These are phyloP conservation scores for Fragaria iinumae DNA, from an alignment of 306 rosid species.

Conservation along the genomic window DNA sequence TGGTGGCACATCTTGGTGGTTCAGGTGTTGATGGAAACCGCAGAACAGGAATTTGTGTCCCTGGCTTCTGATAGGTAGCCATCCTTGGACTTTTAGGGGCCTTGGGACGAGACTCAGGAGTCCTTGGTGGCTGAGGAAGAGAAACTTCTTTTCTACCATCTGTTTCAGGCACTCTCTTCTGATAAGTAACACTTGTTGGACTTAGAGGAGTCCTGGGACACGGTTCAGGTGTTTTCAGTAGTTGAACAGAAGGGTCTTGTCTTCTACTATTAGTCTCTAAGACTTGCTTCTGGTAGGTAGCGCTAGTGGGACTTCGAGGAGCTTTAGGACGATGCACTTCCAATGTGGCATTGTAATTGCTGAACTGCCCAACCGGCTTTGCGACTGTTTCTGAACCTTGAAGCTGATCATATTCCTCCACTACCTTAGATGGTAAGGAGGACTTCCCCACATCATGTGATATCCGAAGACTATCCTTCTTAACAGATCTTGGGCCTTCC, in stretches of 20 bases:
- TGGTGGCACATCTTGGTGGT: conserved; percentile 30
- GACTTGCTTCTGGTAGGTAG: conserved; percentile 31
- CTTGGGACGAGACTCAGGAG: conserved; percentile 24
- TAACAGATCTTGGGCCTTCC: conserved; percentile 67
- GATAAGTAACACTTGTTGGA: conserved; percentile 44
- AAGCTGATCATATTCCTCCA: conserved; percentile 26
- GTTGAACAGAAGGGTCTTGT: conserved; percentile 44
- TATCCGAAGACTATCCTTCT: conserved; percentile 44
- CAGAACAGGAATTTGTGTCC: conserved; percentile 45
- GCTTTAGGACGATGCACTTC: conserved; percentile 31
- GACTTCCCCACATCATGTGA: conserved; percentile 34
- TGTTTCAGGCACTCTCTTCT: conserved; percentile 33
- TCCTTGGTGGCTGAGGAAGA: conserved; percentile 36
- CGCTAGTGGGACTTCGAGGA: conserved; percentile 60
- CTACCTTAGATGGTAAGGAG: conserved; percentile 24
- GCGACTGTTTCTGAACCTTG: conserved; percentile 45
- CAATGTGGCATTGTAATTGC: conserved; percentile 32
- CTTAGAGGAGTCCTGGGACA: conserved; percentile 43
- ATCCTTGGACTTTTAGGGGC: conserved; percentile 57
- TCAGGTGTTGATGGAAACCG: conserved; percentile 67
- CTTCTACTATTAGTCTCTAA: conserved; percentile 28
- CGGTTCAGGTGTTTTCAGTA: conserved; percentile 22
- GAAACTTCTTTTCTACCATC: conserved; percentile 36
- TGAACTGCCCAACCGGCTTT: conserved; percentile 38
- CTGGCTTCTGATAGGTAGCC: conserved; percentile 41